Evolutionary conservation across 2,329 filamentous ascomycete genomes (phyloP).

Genomic region (Cercospora sojina): DNA sequence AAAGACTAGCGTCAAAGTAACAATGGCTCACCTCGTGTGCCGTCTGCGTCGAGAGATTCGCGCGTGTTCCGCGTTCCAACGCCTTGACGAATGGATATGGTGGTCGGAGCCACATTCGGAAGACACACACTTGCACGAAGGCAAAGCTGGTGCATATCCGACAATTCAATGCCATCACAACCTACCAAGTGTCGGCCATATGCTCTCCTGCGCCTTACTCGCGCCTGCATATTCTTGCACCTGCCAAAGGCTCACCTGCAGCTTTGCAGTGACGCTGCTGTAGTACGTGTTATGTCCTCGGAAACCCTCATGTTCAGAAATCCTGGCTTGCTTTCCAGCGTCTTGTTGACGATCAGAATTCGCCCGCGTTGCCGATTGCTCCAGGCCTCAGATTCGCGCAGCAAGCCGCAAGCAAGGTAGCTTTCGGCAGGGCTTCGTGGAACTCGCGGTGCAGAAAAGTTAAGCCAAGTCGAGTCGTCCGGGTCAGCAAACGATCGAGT

Average conservation of each 20-base stretch:
- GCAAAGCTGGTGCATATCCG: too few relatives aligned
- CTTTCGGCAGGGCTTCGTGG: background rate
- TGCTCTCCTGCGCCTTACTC: background rate
- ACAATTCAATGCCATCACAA: background rate
- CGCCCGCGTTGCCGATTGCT: background rate
- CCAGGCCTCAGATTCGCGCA: constrained; percentile 1
- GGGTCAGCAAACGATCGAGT: constrained; percentile 21
- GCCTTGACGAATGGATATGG: background rate
- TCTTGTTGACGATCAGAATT: background rate
- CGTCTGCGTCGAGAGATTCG: background rate
- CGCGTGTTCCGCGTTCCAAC: background rate
- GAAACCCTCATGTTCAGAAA: background rate
- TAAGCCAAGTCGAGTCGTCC: background rate
- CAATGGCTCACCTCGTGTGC: background rate
- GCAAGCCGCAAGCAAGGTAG: background rate
- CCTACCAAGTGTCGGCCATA: background rate
- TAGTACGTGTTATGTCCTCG: background rate
- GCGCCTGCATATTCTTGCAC: background rate
- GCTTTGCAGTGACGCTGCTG: background rate
- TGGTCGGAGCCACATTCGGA: background rate
- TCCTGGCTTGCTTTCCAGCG: background rate
- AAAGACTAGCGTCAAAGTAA: background rate
- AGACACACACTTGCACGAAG: background rate
- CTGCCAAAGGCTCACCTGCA: background rate
- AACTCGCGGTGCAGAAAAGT: background rate